Conservation (phyloP, 2,329 filamentous ascomycete species). For the Colletotrichum salicis region DNA sequence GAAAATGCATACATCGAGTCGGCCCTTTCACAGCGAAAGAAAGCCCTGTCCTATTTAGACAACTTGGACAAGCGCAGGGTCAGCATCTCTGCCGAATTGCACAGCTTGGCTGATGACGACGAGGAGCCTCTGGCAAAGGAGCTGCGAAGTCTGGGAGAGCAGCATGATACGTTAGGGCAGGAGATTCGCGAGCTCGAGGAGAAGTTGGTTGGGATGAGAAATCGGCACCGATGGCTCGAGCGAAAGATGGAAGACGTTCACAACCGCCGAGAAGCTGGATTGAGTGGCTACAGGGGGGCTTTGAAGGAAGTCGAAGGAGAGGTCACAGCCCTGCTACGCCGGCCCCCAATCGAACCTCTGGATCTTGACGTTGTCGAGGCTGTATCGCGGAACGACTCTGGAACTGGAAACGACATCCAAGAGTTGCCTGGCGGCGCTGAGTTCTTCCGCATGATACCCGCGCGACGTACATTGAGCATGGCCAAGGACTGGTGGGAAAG, state of each 20-base stretch:
- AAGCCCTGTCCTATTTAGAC: conserved; percentile 68
- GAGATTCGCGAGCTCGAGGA: conserved; percentile 76
- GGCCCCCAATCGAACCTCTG: conserved; percentile 65
- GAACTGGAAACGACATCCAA: conserved; percentile 46
- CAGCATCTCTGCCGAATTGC: conserved; percentile 63
- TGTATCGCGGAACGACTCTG: conserved; percentile 5
- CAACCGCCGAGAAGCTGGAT: conserved; percentile 75
- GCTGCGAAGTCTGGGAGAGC: conserved; percentile 67
- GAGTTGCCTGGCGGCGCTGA: conserved; percentile 45
- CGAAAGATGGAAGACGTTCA: conserved; percentile 70
- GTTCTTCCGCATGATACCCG: conserved; percentile 70
- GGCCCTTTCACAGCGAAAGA: conserved; percentile 66
- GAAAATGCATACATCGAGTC: conserved; percentile 70
- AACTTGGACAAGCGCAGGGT: conserved; percentile 61
- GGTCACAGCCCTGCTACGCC: conserved; percentile 67
- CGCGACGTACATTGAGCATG: conserved; percentile 76
- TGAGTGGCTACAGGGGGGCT: conserved; percentile 77
- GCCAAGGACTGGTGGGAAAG: conserved; percentile 77
- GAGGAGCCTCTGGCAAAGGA: conserved; percentile 70
- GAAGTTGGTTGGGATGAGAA: conserved; percentile 69
- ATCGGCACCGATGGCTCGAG: conserved; percentile 67
- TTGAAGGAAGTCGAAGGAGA: conserved; percentile 73
- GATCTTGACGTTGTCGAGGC: conserved; percentile 46
- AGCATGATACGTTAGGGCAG: conserved; percentile 63
- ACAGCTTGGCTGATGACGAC: conserved; percentile 63